Base-by-base conservation (phyloP, 2,329 filamentous ascomycete genomes). In the Zasmidium cellare region DNA sequence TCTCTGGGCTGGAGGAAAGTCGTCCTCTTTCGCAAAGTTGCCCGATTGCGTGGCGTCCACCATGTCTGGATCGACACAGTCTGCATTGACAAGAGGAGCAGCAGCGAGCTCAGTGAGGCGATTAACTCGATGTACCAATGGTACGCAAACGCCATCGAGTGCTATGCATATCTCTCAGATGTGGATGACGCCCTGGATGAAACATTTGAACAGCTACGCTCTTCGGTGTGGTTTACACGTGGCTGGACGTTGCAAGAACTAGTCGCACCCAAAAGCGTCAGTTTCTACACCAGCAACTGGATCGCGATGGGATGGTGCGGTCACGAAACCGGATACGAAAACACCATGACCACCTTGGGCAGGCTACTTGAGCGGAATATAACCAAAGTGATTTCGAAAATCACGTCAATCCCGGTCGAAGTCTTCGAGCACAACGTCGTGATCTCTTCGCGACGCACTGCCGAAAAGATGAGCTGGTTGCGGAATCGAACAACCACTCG, bases 71-170 rank as follows among this genome's bases (percentile, higher is more conserved):
- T 65, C 44, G 60, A 64, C 38, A 62, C 63, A 11, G 61, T 55
- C 20, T 62, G 62, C 49, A 65, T 66, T n/a, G 58, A 66, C 49
- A 60, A 64, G 24, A 48, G 25, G 20, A 62, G 53, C 35, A 63
- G 54, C 44, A 53, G 55, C n/a, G 64, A 64, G 35, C 52, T 66
- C 3, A 55, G 31, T 14, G 23, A 58, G 55, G 57, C 59, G 1
- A 59, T 65, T 46, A 62, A 64, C 31, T 62, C 59, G 1, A 65
- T 63, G 64, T 64, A 58, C 38, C 22, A 47, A 24, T 65, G 58
- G 60, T 65, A 66, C 48, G 31, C 24, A 23, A 44, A 46, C 9
- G 51, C 63, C 6, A 31, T 24, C 0, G 48, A 58, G 1, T 67
- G 65, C 51, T 65, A 56, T 49, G 66, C 55, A 2, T 65, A 61